These are phyloP conservation scores for Scortechinia acanthostroma DNA, from an alignment of 2,329 filamentous ascomycete species.

Conservation along the genomic window DNA sequence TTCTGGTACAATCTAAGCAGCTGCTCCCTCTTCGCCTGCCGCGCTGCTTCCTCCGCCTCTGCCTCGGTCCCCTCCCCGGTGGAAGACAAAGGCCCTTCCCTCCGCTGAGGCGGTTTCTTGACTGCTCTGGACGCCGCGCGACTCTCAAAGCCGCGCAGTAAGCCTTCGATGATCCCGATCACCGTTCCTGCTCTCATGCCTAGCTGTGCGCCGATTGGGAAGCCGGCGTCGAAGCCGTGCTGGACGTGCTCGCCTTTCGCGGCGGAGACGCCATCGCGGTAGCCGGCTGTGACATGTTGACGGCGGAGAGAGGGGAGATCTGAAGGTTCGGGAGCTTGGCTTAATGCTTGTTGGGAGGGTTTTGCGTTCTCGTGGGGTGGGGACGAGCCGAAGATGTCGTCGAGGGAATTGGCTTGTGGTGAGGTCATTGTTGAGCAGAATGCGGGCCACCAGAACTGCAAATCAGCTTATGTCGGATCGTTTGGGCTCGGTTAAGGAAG, in stretches of 20 bases:
- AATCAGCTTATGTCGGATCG: too few relatives aligned
- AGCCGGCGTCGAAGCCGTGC: background rate
- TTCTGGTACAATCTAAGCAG: background rate
- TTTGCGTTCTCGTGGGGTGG: background rate
- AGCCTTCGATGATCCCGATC: background rate
- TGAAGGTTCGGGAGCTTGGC: background rate
- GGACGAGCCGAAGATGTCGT: constrained; percentile 1
- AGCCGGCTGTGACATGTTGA: background rate
- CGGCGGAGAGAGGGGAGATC: constrained; percentile 1
- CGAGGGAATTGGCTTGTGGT: background rate
- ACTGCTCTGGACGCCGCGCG: background rate
- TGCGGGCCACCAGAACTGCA: too few relatives aligned
- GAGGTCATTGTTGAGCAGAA: constrained; percentile 1
- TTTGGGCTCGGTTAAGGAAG: too few relatives aligned
- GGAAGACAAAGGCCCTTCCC: background rate
- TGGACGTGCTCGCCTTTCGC: constrained; percentile 1
- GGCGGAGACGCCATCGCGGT: background rate
- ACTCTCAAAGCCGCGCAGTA: background rate
- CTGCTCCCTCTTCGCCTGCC: background rate
- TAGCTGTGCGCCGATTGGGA: background rate
- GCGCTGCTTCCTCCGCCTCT: background rate
- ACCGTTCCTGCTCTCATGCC: background rate
- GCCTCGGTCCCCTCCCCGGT: background rate
- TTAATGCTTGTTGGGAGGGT: background rate
- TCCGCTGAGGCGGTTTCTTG: background rate